phyloP scores from a whole-genome alignment of 768 basidiomycete genomes.

The Boletus rex-veris region DNA sequence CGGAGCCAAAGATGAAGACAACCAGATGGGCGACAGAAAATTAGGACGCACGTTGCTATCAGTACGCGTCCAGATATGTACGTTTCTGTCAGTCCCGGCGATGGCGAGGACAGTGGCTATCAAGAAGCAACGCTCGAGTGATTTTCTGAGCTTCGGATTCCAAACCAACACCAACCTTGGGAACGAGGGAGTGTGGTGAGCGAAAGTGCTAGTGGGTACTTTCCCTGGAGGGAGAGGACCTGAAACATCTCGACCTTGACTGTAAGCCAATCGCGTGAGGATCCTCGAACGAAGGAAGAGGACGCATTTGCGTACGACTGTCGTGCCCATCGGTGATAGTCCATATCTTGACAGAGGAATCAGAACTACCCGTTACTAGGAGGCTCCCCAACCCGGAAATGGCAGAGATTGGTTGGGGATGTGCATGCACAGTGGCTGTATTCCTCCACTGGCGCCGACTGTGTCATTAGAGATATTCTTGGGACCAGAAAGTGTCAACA shows the following conservation, averaged over 20 bases:
- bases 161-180: constrained; percentile 44
- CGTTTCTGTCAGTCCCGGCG: constrained; percentile 73
- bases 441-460: constrained; percentile 52
- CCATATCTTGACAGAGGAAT: constrained; percentile 79
- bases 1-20: not conserved
- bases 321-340: constrained; percentile 31
- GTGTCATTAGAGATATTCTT: constrained; percentile 13
- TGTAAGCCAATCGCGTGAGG: constrained; percentile 14
- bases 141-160: not conserved
- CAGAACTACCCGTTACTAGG: constrained; percentile 79
- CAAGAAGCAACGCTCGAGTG: not conserved
- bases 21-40: constrained; percentile 1
- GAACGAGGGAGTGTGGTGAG: constrained; percentile 63
- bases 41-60: constrained; percentile 46
- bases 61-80: constrained; percentile 75
- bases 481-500: not conserved
- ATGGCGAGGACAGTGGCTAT: constrained; percentile 72
- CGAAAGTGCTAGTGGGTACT: constrained; percentile 71
- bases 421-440: constrained; percentile 49
- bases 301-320: constrained; percentile 24
- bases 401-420: constrained; percentile 66
- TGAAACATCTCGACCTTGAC: constrained; percentile 48
- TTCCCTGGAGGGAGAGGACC: constrained; percentile 58
- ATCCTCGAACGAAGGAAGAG: constrained; percentile 1
- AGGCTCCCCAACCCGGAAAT: constrained; percentile 48